Percentiles rank a stretch among this genome's conserved stretches.
These are phyloP conservation scores for Physaria fendleri DNA, from an alignment of 345 rosid species.

Conservation along the genomic window DNA sequence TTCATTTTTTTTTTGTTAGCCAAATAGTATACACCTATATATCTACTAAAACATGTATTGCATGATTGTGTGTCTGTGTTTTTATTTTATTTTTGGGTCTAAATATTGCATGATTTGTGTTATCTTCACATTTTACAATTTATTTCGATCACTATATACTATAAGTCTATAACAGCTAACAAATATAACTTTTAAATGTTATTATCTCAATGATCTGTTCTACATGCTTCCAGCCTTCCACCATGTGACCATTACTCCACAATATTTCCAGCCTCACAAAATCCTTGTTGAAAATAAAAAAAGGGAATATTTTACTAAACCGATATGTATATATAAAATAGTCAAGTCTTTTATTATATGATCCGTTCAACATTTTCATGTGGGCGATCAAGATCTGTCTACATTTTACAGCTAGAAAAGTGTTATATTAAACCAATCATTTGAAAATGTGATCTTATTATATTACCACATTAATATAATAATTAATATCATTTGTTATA, in stretches of 20 bases:
- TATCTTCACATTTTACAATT: constrained; percentile 5
- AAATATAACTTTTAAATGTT: constrained; percentile 7
- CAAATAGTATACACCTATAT: background rate
- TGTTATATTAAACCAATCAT: background rate
- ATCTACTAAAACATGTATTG: constrained; percentile 1
- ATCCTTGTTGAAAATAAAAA: background rate
- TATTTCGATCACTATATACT: constrained; percentile 4
- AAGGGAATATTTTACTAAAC: no score
- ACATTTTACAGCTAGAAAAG: background rate
- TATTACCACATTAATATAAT: background rate
- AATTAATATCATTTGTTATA: background rate
- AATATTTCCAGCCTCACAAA: constrained; percentile 18
- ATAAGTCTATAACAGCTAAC: background rate
- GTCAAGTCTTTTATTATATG: no score
- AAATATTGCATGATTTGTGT: constrained; percentile 9
- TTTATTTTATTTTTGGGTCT: no score
- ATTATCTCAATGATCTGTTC: constrained; percentile 20
- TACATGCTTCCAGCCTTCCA: constrained; percentile 9
- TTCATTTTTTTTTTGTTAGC: background rate
- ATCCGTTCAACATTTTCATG: background rate
- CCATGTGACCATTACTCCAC: constrained; percentile 9
- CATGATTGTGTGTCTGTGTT: no score
- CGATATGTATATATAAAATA: no score
- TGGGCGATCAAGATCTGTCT: background rate
- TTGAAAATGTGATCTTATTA: background rate